Evolutionary conservation across 192 early-diverging fungal genomes (phyloP).

Genomic region (Jimgerdemannia flammicorona): DNA sequence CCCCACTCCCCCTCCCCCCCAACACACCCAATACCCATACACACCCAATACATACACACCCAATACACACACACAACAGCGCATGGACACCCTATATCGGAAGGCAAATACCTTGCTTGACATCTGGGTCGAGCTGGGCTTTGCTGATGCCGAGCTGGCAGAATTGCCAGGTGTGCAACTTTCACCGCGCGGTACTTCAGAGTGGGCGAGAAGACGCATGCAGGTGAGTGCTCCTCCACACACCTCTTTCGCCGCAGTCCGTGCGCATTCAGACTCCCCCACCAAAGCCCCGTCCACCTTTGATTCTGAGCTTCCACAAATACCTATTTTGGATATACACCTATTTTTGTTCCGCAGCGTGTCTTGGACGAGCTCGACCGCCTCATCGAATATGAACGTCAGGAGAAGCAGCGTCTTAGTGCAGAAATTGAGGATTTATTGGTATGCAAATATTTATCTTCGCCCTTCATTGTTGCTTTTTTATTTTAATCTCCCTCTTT

Average conservation of each 20-base stretch:
- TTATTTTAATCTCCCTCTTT: neutral
- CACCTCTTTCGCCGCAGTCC: no score
- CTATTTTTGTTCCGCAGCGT: constrained; percentile 20
- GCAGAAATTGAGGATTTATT: constrained; percentile 50
- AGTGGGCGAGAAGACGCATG: neutral
- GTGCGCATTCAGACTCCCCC: no score
- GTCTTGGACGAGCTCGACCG: constrained; percentile 40
- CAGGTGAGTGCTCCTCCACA: neutral
- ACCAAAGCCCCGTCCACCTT: no score
- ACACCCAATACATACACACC: neutral
- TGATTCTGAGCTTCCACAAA: neutral
- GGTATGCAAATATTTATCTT: constrained; percentile 16
- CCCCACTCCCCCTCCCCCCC: neutral
- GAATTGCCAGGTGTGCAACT: neutral
- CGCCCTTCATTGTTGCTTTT: neutral
- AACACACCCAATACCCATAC: neutral
- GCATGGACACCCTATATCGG: neutral
- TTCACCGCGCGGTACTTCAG: neutral
- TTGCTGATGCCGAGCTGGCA: neutral
- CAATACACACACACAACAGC: neutral
- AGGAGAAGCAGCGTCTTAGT: constrained; percentile 30
- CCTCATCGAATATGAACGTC: constrained; percentile 25
- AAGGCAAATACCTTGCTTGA: neutral
- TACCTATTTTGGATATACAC: neutral
- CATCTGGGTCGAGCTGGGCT: neutral